Evolutionary conservation across 768 basidiomycete species (phyloP).

Genomic region (Mycena galericulata): DNA sequence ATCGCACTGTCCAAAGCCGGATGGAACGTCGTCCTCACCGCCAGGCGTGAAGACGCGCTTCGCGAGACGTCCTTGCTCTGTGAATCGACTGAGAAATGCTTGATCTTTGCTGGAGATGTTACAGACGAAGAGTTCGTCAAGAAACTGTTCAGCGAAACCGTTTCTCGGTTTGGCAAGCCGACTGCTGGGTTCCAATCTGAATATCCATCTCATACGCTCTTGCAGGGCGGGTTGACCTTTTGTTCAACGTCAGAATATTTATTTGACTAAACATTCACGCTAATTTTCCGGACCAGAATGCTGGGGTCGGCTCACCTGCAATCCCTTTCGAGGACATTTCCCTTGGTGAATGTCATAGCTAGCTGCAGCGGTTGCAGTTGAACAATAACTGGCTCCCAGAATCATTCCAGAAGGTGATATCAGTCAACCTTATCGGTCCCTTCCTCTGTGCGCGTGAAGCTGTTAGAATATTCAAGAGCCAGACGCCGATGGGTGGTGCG

Average conservation of each 20-base stretch:
- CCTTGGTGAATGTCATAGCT: conserved; percentile 41
- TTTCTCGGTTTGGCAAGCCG: conserved; percentile 66
- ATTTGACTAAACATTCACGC: not conserved
- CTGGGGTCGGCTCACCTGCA: conserved; percentile 67
- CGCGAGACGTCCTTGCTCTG: conserved; percentile 66
- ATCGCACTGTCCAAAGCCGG: conserved; percentile 77
- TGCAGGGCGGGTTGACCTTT: conserved; percentile 73
- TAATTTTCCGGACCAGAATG: conserved; percentile 67
- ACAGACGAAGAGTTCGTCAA: conserved; percentile 72
- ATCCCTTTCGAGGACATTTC: conserved; percentile 70
- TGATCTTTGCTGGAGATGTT: conserved; percentile 74
- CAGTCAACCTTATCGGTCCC: conserved; percentile 78
- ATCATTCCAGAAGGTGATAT: conserved; percentile 72
- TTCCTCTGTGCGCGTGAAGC: conserved; percentile 87
- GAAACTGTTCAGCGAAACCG: conserved; percentile 64
- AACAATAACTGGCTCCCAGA: conserved; percentile 41
- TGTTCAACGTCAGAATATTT: conserved; percentile 78
- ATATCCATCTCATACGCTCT: conserved; percentile 6
- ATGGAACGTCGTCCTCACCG: conserved; percentile 77
- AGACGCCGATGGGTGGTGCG: conserved; percentile 78
- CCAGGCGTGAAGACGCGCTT: conserved; percentile 68
- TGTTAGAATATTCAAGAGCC: conserved; percentile 76
- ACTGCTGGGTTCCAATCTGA: conserved; percentile 9
- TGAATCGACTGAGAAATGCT: conserved; percentile 43
- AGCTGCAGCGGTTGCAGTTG: not conserved